Conservation (phyloP, 208 protist species). For the Leishmania turanica region DNA sequence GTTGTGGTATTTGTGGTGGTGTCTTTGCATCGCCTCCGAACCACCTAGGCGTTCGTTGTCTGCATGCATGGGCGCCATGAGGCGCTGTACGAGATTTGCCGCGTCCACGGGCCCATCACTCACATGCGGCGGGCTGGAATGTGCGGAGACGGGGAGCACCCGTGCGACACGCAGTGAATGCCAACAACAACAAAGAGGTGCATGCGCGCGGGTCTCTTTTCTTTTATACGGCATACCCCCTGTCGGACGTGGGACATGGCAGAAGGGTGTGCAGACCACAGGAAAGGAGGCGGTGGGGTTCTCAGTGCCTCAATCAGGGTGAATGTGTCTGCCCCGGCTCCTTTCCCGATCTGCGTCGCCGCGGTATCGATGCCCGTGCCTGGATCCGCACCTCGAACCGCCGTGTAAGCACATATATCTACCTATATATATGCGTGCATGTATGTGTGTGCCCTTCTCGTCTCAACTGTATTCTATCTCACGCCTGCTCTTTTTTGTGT, state of each 20-base stretch:
- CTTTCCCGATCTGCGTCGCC: neutral
- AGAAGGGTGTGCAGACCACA: neutral
- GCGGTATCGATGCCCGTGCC: neutral
- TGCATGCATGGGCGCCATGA: neutral
- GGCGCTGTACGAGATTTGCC: no score
- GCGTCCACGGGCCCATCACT: neutral
- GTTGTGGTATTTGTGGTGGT: neutral
- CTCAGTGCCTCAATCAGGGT: neutral
- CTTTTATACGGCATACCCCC: neutral
- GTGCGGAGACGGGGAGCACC: no score
- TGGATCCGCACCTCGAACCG: no score
- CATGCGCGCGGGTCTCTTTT: neutral
- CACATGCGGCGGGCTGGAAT: neutral
- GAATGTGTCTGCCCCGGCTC: neutral
- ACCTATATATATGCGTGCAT: no score
- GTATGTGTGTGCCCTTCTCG: neutral
- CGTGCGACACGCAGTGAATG: neutral
- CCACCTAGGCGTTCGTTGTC: neutral
- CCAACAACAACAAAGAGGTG: neutral
- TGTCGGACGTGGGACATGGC: neutral
- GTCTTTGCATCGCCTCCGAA: neutral
- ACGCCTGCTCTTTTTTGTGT: neutral
- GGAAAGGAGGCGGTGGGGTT: neutral
- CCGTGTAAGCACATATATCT: neutral
- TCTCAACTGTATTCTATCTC: neutral